These are phyloP conservation scores for Candida silvicultrix DNA, from an alignment of 805 yeast species.

Conservation along the genomic window DNA sequence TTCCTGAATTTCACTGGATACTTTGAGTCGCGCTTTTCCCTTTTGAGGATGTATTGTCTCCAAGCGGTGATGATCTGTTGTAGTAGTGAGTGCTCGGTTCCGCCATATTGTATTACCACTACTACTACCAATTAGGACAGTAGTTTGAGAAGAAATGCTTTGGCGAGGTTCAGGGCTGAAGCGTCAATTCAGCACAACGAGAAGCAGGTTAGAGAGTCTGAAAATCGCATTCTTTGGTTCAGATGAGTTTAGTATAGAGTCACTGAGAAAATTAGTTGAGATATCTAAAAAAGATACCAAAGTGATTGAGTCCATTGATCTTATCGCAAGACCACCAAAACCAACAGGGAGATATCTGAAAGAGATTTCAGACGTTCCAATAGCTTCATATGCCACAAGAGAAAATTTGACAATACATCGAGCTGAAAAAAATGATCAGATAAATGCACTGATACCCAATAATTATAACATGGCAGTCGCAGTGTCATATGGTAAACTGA, in stretches of 20 bases:
- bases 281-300: conserved; percentile 13
- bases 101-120: too few species aligned
- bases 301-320: conserved; percentile 37
- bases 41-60: background rate
- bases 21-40: background rate
- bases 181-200: background rate
- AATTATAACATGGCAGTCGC: conserved; percentile 71
- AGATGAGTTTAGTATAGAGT: conserved; percentile 58
- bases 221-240: conserved; percentile 71
- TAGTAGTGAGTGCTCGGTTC: too few species aligned
- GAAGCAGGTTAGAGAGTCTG: conserved; percentile 2
- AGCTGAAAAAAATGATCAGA: conserved; percentile 45
- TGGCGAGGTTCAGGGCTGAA: background rate
- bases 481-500: conserved; percentile 81
- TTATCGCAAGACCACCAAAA: conserved; percentile 61
- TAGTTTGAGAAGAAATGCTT: background rate
- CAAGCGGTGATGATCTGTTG: too few species aligned
- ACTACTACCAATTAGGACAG: too few species aligned
- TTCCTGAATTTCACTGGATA: background rate
- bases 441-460: conserved; percentile 19
- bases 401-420: conserved; percentile 33
- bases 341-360: conserved; percentile 51
- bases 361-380: conserved; percentile 43
- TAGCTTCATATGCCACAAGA: conserved; percentile 33
- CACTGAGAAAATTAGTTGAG: conserved; percentile 35